These are phyloP conservation scores for Neonectria coccinea DNA, from an alignment of 2,329 filamentous ascomycete species.

Conservation along the genomic window DNA sequence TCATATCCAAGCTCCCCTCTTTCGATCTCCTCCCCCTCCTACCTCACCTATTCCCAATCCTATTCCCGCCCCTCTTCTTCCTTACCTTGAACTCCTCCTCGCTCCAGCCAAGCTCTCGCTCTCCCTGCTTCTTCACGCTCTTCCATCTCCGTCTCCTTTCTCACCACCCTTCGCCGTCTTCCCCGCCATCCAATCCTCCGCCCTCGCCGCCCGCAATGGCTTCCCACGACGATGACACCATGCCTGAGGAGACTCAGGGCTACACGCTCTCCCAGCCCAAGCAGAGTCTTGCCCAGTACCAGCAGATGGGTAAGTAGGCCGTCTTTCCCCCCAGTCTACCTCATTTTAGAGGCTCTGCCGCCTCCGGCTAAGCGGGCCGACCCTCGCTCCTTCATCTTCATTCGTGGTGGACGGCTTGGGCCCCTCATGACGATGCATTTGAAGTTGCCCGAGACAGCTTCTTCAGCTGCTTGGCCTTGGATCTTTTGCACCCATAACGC, in stretches of 20 bases:
- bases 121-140: slow-evolving; percentile 8
- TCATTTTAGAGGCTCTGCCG: slow-evolving; percentile 29
- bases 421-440: slow-evolving; percentile 11
- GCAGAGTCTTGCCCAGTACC: slow-evolving; percentile 96
- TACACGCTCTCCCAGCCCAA: slow-evolving; percentile 98
- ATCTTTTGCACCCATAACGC: background rate
- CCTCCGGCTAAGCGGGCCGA: slow-evolving; percentile 25
- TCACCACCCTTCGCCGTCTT: background rate
- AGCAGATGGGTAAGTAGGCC: slow-evolving; percentile 88
- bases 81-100: slow-evolving; percentile 30
- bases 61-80: slow-evolving; percentile 28
- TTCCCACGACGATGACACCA: slow-evolving; percentile 80
- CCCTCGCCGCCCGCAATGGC: slow-evolving; percentile 66
- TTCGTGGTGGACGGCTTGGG: slow-evolving; percentile 10
- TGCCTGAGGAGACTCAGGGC: slow-evolving; percentile 89
- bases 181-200: slow-evolving; percentile 20
- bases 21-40: slow-evolving; percentile 30
- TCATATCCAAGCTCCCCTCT: slow-evolving; percentile 40
- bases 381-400: slow-evolving; percentile 14
- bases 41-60: slow-evolving; percentile 22
- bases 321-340: slow-evolving; percentile 3
- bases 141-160: slow-evolving; percentile 18
- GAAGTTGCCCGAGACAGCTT: background rate
- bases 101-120: slow-evolving; percentile 22
- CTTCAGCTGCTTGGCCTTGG: background rate